Base-by-base conservation (phyloP, 306 rosid genomes). In the Herpetospermum pedunculosum region DNA sequence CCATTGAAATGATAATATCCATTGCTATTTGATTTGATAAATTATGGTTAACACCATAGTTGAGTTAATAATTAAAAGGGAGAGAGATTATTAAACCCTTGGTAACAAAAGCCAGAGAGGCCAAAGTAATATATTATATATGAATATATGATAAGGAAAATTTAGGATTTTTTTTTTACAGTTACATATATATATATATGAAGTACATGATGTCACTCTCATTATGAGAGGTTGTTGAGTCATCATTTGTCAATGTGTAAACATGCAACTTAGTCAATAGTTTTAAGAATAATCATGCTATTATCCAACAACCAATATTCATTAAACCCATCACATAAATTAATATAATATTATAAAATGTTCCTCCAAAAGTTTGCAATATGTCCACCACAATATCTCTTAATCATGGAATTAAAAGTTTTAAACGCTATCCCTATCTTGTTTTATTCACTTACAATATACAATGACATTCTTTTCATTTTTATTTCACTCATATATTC, bases 271-370 rank as follows among this genome's bases (percentile, higher is more conserved):
- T 62, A 19, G 28, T 62, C 46, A 62, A 50, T 34, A 34, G 0
- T 46, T 32, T 46, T 62, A 62, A 62, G 44, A 60, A 62, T 0
- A 62, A 8, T 62, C 3, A 62, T 62, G 15, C 8, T 62, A 18
- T 62, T 59, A 4, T 34, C 43, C 70, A 62, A 62, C 46, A 18
- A 62, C 70, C 70, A 62, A 18, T 34, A 62, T 62, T 62, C 70
- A 34, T 18, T 62, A 44, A 62, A 62, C 70, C 70, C 70, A 62
- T 62, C 70, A 62, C 30, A 64, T 64, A 64, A 64, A 37, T 19
- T 64, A 64, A 37, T 64, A 48, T 64, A 30, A 47, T 15, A 41
- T 10, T 8, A 23, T 11, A 60, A 32, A 62, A 62, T 34, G 14
- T 3, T 35, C 7, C 26, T 35, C 46, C 9, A 3, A 37, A 37